Evolutionary conservation across 2,329 filamentous ascomycete genomes (phyloP), one percentile per base, ranked within the genome.

Genomic region (Botryosphaeria dothidea): DNA sequence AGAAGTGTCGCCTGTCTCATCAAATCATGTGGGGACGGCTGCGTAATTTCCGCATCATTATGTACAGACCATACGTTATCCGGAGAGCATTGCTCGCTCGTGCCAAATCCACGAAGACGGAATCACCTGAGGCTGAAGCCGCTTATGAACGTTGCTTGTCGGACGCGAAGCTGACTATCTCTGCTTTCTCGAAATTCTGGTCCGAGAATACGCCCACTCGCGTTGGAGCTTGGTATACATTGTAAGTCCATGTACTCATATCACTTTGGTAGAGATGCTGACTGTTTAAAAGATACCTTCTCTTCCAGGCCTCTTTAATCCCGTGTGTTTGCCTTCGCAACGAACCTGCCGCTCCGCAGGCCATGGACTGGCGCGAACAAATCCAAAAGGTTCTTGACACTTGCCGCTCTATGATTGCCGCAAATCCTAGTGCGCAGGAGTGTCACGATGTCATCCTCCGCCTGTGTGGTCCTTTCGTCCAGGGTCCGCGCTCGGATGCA

Each of bases 241-340:
- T 81, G 43, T 83, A 82, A 15, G 58, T 48, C 8, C 17, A 3
- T 17, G 6, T 38, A 1, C 31, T 34, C 0, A 23, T 19, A 19
- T 2, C 11, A 34, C 1, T 19, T 1, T 7, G 27, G n/a, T 6
- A 4, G 9, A 6, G 8, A 17, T 43, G 13, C 41, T 62, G 17
- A 52, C 31, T 15, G 36, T 27, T 13, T 6, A 4, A 7, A 3
- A 62, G 60, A 8, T 69, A 68, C 67, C 83, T 83, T 65, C 73
- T 83, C 4, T 84, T 84, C 62, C 82, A 84, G 64, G 81, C 82
- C 0, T 79, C 78, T 2, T 71, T 84, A 17, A 83, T 84, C 9
- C 82, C 81, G 1, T 80, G 77, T 51, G 79, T 83, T 11, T 83
- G 80, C 64, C 74, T 83, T 2, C 79, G 81, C 5, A 82, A 81